Evolutionary conservation across 2,329 filamentous ascomycete genomes (phyloP).

Genomic region (Calonectria multiphialidica): DNA sequence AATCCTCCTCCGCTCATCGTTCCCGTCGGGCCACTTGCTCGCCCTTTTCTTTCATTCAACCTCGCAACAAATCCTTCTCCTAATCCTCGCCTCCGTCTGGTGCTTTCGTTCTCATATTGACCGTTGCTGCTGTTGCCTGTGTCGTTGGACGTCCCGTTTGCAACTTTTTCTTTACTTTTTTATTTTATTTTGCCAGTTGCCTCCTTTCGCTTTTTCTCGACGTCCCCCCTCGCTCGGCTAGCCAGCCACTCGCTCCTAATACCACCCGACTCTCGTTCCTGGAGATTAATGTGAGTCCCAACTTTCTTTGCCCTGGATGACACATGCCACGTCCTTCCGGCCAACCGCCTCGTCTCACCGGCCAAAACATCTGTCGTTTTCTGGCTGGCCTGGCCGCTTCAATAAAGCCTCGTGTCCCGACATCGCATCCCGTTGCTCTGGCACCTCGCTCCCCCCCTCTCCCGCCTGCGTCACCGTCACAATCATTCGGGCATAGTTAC

Average conservation of each 20-base stretch:
- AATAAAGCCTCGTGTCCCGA: constrained; percentile 37
- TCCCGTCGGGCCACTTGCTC: constrained; percentile 37
- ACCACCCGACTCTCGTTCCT: constrained; percentile 40
- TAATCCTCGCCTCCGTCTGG: constrained; percentile 36
- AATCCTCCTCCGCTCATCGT: constrained; percentile 13
- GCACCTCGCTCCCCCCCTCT: constrained; percentile 16
- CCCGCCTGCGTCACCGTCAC: constrained; percentile 26
- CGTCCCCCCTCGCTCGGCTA: constrained; percentile 37
- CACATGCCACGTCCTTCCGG: constrained; percentile 44
- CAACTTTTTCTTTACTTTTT: constrained; percentile 14
- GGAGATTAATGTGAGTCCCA: constrained; percentile 53
- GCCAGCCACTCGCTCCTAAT: constrained; percentile 45
- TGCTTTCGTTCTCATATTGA: constrained; percentile 39
- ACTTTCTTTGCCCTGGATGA: constrained; percentile 43
- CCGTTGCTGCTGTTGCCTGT: constrained; percentile 22
- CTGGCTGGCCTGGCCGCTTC: constrained; percentile 17
- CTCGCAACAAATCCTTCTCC: constrained; percentile 40
- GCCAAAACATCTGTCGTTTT: constrained; percentile 17
- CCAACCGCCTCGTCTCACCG: constrained; percentile 44
- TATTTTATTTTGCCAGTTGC: constrained; percentile 27
- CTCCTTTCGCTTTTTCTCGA: constrained; percentile 34
- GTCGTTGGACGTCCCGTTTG: constrained; percentile 27
- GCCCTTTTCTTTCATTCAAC: constrained; percentile 39
- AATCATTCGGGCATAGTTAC: constrained; percentile 26
- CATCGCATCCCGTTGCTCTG: constrained; percentile 21